Conservation (phyloP, 2,329 filamentous ascomycete species). For the Pyrenophora teres region DNA sequence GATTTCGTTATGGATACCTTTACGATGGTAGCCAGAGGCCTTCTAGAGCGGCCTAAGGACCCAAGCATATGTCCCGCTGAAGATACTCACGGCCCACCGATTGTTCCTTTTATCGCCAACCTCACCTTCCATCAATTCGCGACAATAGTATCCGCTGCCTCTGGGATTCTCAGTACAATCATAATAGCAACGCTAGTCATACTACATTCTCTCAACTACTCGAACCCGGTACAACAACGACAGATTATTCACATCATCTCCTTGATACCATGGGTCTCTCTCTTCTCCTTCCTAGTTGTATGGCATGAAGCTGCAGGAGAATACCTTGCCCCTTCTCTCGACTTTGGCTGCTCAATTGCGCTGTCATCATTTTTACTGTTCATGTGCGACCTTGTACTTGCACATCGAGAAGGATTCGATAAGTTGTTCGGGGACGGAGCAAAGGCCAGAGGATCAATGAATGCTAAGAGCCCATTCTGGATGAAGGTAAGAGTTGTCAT, state of each 20-base stretch:
- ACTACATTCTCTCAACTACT: conserved; percentile 34
- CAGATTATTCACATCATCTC: conserved; percentile 36
- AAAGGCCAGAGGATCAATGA: conserved; percentile 13
- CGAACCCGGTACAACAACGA: conserved; percentile 36
- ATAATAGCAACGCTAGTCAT: conserved; percentile 21
- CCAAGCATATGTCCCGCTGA: conserved; percentile 20
- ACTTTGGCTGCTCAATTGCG: conserved; percentile 39
- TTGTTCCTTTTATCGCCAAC: conserved; percentile 27
- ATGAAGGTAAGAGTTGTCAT: conserved; percentile 25
- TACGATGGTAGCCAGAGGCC: not conserved
- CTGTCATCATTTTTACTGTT: conserved; percentile 36
- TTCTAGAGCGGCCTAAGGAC: not conserved
- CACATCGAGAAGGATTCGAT: conserved; percentile 33
- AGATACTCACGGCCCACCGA: conserved; percentile 18
- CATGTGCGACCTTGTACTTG: conserved; percentile 40
- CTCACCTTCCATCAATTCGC: conserved; percentile 34
- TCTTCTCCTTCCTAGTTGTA: conserved; percentile 33
- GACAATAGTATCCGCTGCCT: conserved; percentile 27
- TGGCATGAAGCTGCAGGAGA: conserved; percentile 22
- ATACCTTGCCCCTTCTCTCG: conserved; percentile 27
- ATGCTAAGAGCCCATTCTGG: conserved; percentile 26
- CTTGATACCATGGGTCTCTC: conserved; percentile 33
- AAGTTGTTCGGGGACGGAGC: conserved; percentile 33
- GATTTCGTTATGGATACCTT: not conserved
- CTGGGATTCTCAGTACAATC: conserved; percentile 23